Conservation (phyloP, 768 basidiomycete genomes). For the Lactifluus piperatus region DNA sequence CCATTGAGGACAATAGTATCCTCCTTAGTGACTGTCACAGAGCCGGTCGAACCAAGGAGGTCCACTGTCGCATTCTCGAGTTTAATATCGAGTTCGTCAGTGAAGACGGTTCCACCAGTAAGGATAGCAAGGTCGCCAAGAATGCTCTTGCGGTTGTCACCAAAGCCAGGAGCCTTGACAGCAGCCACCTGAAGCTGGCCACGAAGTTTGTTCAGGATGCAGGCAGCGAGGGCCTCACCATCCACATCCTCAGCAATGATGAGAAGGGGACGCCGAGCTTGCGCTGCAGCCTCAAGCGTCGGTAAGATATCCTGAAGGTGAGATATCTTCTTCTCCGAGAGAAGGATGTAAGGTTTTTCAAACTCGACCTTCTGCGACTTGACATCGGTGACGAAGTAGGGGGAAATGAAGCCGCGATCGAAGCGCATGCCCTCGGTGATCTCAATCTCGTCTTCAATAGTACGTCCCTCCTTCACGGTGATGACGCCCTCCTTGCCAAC, state of each 20-base stretch:
- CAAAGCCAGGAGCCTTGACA: conserved; percentile 97
- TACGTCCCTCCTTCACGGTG: conserved; percentile 98
- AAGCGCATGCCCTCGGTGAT: conserved; percentile 99
- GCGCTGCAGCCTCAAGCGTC: conserved; percentile 71
- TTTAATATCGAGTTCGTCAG: conserved; percentile 88
- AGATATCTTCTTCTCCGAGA: conserved; percentile 98
- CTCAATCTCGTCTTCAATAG: conserved; percentile 98
- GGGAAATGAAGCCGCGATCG: conserved; percentile 96
- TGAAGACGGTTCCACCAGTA: conserved; percentile 96
- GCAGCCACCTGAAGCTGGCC: conserved; percentile 92
- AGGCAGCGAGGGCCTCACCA: conserved; percentile 95
- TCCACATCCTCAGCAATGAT: conserved; percentile 98
- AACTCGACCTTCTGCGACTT: conserved; percentile 94
- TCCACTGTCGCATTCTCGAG: conserved; percentile 85
- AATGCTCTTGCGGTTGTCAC: conserved; percentile 98
- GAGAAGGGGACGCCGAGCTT: conserved; percentile 81
- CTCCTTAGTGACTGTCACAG: conserved; percentile 93
- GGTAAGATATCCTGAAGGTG: conserved; percentile 92
- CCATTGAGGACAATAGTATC: conserved; percentile 96
- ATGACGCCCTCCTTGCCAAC: conserved; percentile 99
- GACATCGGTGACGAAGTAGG: conserved; percentile 98
- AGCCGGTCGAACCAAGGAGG: conserved; percentile 84
- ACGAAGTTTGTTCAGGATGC: conserved; percentile 98
- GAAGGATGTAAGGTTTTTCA: conserved; percentile 90
- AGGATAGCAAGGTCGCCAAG: conserved; percentile 96